These are phyloP conservation scores for Colletotrichum melonis DNA, from an alignment of 2,329 filamentous ascomycete species.

Conservation along the genomic window DNA sequence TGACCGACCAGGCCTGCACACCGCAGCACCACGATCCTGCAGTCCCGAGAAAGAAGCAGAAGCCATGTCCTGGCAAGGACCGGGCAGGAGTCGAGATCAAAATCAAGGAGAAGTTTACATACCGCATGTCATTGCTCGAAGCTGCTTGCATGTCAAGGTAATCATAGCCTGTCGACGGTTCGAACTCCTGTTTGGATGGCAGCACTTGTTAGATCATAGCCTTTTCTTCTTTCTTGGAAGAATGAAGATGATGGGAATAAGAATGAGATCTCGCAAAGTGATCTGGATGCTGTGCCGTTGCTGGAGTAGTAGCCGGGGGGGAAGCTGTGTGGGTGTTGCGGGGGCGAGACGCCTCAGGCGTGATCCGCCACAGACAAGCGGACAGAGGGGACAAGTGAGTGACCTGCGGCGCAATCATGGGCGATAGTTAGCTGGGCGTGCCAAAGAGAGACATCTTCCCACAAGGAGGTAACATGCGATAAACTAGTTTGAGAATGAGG, in stretches of 20 bases:
- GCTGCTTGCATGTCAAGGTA: conserved; percentile 62
- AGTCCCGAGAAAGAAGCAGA: conserved; percentile 3
- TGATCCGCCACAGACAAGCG: conserved; percentile 17
- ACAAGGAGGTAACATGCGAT: conserved; percentile 22
- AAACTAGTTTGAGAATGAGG: background rate
- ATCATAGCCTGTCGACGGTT: conserved; percentile 65
- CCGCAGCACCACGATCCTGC: conserved; percentile 3
- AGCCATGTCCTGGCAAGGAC: background rate
- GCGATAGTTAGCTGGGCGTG: conserved; percentile 14
- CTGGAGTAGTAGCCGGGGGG: background rate
- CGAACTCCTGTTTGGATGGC: conserved; percentile 61
- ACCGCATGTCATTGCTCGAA: conserved; percentile 66
- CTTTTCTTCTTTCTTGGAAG: background rate
- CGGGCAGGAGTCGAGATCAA: background rate
- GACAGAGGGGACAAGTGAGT: conserved; percentile 11
- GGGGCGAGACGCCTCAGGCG: conserved; percentile 15
- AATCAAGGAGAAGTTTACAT: conserved; percentile 46
- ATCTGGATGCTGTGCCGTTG: conserved; percentile 30
- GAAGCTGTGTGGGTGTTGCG: conserved; percentile 12
- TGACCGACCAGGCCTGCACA: conserved; percentile 26
- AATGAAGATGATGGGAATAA: conserved; percentile 10
- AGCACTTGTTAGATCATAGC: conserved; percentile 40
- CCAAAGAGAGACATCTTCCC: conserved; percentile 13
- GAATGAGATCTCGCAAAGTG: conserved; percentile 18
- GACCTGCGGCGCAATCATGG: conserved; percentile 8